Evolutionary conservation across 768 basidiomycete genomes (phyloP), one percentile per base, ranked within the genome.

Genomic region (Tricholoma bakamatsutake): DNA sequence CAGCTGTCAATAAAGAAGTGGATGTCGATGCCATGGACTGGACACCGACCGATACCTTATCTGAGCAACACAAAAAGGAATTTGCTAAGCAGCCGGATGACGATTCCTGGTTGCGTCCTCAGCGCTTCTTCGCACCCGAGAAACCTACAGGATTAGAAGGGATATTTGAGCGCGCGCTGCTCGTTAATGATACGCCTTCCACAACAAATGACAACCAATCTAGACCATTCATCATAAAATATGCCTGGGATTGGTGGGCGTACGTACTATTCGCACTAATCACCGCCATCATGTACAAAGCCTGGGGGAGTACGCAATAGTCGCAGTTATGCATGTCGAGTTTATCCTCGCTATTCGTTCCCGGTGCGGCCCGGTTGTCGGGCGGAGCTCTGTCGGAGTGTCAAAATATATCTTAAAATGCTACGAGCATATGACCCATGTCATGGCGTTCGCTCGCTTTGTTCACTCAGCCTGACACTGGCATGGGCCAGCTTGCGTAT

Each of bases 81-180:
- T 58, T 55, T 7, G 52, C 59, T 42, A 59, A 64, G 37, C 63
- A 69, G 30, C 59, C 58, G 5, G 62, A 70, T 13, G 69, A 77
- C 17, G 76, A 79, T 52, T 67, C 71, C 24, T 84, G 79, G 82
- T 62, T 91, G 50, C 80, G 82, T 4, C 87, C 85, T 3, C 88
- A 89, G 61, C 77, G 79, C 12, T 91, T 90, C 65, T 91, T 90
- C 60, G 80, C 87, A 13, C 88, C 88, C 0, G 88, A 90, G 65
- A 79, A 82, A 57, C 86, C 88, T 0, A 91, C 88, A 0, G 88
- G 88, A 12, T 75, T 91, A 7, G 88, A 91, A 67, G 74, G 76
- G 35, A 69, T 91, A 13, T 85, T 90, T 58, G 83, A 83, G 55
- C 75, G 73, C 58, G 83, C 87, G 10, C 77, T 75, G 50, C 70